Conservation (phyloP, 2,329 filamentous ascomycete genomes). For the Trichocomaceae sp. region DNA sequence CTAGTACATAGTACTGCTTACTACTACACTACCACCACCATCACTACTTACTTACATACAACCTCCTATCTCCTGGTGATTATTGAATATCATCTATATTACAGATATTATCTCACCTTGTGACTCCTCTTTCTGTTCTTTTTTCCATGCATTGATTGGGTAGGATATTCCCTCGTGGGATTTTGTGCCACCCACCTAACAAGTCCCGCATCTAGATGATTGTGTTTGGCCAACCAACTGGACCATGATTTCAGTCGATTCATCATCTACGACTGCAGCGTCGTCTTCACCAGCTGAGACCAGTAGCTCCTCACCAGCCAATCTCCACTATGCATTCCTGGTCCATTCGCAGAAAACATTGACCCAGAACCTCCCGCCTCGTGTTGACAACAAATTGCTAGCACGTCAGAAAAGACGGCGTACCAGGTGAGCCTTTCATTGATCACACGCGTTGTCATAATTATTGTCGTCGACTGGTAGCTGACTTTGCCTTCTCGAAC, state of each 20-base stretch:
- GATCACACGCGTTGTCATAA: background rate
- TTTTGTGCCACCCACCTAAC: background rate
- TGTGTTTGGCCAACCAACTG: background rate
- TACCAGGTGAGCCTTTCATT: slow-evolving; percentile 47
- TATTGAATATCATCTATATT: background rate
- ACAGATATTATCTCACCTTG: background rate
- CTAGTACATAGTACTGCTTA: background rate
- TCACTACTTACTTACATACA: too few species aligned
- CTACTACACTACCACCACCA: background rate
- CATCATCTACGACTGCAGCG: slow-evolving; percentile 20
- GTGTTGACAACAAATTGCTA: slow-evolving; percentile 54
- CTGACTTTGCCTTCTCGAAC: slow-evolving; percentile 8
- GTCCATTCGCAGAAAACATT: slow-evolving; percentile 54
- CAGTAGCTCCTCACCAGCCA: slow-evolving; percentile 26
- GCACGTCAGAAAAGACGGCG: slow-evolving; percentile 56
- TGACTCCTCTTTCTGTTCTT: background rate
- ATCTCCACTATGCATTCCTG: slow-evolving; percentile 49
- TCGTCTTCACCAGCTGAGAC: slow-evolving; percentile 31
- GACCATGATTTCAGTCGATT: slow-evolving; percentile 33
- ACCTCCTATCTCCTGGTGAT: too few species aligned
- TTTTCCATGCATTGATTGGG: background rate
- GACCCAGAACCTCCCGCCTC: slow-evolving; percentile 50
- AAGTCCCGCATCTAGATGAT: background rate
- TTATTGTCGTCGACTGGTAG: background rate
- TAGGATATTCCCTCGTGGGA: slow-evolving; percentile 1